phyloP scores from a whole-genome alignment of 345 rosid species.

The Eucalyptus regnans region DNA sequence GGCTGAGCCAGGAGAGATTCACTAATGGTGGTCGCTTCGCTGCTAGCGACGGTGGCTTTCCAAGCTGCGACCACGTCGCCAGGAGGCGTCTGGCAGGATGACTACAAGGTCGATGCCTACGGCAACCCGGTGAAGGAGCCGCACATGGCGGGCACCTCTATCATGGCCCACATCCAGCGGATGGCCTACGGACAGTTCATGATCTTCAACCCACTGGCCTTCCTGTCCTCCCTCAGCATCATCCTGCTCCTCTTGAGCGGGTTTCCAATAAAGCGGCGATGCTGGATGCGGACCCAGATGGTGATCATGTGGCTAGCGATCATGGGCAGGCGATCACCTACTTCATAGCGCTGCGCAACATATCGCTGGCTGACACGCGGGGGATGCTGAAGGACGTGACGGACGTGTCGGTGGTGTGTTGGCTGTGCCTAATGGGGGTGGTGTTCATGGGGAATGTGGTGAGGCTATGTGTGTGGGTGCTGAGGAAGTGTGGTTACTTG shows the following conservation, averaged over 20 bases:
- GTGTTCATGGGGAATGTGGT: background rate
- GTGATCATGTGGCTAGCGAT: constrained; percentile 3
- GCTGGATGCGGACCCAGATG: background rate
- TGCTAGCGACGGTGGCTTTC: constrained; percentile 6
- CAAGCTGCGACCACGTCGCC: constrained; percentile 15
- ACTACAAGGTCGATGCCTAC: background rate
- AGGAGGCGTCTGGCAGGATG: constrained; percentile 6
- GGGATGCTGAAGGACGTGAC: background rate
- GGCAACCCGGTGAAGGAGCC: background rate
- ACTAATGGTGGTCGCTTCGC: constrained; percentile 9
- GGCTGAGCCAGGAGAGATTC: too few relatives aligned
- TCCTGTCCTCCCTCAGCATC: constrained; percentile 6
- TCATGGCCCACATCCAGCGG: constrained; percentile 3
- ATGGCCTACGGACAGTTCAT: background rate
- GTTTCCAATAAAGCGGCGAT: background rate
- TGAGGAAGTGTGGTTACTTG: background rate
- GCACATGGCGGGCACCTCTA: constrained; percentile 1
- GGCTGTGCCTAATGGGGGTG: background rate
- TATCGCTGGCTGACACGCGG: background rate
- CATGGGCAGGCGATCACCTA: background rate
- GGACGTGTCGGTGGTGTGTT: background rate
- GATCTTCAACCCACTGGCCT: constrained; percentile 3
- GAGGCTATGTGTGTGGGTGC: background rate
- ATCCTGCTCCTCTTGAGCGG: constrained; percentile 7
- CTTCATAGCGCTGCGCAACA: background rate